A percentile compares a stretch with the other conserved stretches of the same genome.
These are phyloP conservation scores for Saccharomyces hybrid DNA, from an alignment of 1,139 yeast species.

Conservation along the genomic window DNA sequence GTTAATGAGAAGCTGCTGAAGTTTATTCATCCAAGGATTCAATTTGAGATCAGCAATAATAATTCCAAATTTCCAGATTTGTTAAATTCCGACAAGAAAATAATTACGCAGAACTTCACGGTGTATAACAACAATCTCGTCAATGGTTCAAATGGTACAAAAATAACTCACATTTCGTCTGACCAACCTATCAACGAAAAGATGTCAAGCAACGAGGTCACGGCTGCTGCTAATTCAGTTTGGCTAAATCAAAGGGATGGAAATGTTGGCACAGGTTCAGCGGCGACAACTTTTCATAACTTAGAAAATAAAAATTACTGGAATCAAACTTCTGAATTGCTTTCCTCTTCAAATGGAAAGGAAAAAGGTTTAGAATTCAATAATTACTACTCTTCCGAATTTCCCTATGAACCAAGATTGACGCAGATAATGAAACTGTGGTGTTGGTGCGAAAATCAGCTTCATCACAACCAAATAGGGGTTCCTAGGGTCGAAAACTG, in stretches of 20 bases:
- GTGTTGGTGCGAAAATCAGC: constrained; percentile 52
- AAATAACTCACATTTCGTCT: constrained; percentile 1
- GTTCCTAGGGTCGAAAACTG: constrained; percentile 32
- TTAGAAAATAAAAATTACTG: constrained; percentile 1
- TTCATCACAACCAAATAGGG: constrained; percentile 36
- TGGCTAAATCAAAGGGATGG: neutral
- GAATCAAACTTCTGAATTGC: constrained; percentile 2
- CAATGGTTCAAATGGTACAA: constrained; percentile 7
- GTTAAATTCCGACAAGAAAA: constrained; percentile 3
- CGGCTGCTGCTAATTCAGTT: neutral
- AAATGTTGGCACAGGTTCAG: neutral
- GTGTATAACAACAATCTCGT: constrained; percentile 2
- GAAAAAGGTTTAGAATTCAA: neutral
- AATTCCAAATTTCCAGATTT: constrained; percentile 16
- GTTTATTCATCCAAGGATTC: constrained; percentile 20
- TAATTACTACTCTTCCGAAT: constrained; percentile 8
- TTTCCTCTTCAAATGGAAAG: neutral
- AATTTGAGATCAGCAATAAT: constrained; percentile 6
- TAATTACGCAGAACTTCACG: neutral
- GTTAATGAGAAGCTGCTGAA: constrained; percentile 41
- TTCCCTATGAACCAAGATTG: constrained; percentile 37
- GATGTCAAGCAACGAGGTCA: neutral
- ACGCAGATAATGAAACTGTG: constrained; percentile 52
- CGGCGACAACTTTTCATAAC: neutral
- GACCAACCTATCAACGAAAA: neutral